Base-by-base conservation (phyloP, 768 basidiomycete species). In the Wakefieldia striispora region DNA sequence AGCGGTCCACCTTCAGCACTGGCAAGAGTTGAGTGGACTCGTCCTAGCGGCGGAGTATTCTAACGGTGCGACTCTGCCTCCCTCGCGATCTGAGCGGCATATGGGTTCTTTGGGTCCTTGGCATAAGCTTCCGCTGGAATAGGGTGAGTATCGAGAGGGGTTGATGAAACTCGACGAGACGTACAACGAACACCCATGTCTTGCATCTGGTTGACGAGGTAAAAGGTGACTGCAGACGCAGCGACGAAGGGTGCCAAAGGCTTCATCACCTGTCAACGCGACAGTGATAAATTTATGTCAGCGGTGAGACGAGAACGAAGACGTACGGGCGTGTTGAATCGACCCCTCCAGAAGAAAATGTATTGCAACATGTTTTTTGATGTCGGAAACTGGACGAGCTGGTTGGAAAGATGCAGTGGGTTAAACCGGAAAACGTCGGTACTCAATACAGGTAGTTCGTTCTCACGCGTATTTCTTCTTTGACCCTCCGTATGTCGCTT, bases 211-310 rank as follows among this genome's bases (percentile, higher is more conserved):
- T 72, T 67, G 37, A 91, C 77, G 48, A 84, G 75, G 71, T 80
- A 91, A 60, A 81, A 78, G 14, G 85, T 86, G 51, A 91, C 62
- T 14, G 67, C 61, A 7, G 80, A 79, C 27, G 89, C 84, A 33
- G 77, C 75, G 59, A 89, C 73, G 79, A 91, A 92, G 9, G 89
- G 88, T 80, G 88, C 91, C 71, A 91, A 64, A 31, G 90, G 87
- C 73, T 76, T 82, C 51, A 76, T 54, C 59, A 92, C 70, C 89
- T 92, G 60, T 47, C 38, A 8, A 27, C n/a, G 34, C 9, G 50
- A 55, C 43, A 53, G 40, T 1, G 10, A 16, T 31, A 34, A 14
- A 12, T n/a, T 13, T 16, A 29, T 9, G 44, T 31, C 9, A 43
- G 9, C 16, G 10, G 6, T 26, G 29, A 11, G 13, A 19, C 8